Base-by-base conservation (phyloP, 2,329 filamentous ascomycete genomes). In the Fusarium xyrophilum region DNA sequence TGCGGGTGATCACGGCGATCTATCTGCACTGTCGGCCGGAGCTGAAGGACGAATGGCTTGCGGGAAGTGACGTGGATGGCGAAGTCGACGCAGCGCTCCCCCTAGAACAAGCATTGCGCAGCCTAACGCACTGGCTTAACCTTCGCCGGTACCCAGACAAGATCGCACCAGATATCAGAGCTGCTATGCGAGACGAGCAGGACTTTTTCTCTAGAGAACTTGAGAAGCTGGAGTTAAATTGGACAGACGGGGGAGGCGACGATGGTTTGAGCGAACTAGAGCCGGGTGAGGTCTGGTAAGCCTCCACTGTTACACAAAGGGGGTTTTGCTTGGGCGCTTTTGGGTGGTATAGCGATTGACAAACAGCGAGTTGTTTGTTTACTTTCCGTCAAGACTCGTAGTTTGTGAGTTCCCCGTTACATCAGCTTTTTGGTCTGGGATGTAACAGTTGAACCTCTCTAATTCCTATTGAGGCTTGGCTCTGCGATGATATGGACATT, bases 1-100 rank as follows among this genome's bases (percentile, higher is more conserved):
- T 99, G 96, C 92, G 95, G 57, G 94, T 98, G 75, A 99, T 99
- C 76, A 99, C 96, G 1, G 93, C 94, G 6, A 93, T 99, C 3
- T 99, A 97, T 79, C 84, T 99, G 50, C 93, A 97, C 80, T 97
- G 95, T 76, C 87, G 93, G 11, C 95, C 95, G 0, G 95, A 98
- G 78, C 84, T 99, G 46, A 87, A 95, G 32, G 96, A 99, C 76
- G 96, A 97, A 80, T 98, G 96, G 95, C 85, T 98, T 2, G 89
- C 92, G 0, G 95, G 95, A 8, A 91, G 91, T 63, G 94, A 97
- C 76, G 89, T 98, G 3, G 96, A 99, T 73, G 92, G 91, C 2
- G 95, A 97, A 71, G 93, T 98, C 3, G 96, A 98, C 75, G 93
- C 97, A 76, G 93, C 94, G 17, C 82, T 98, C 72, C 95, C 95